Conservation (phyloP, 805 yeast genomes). For the Sugiyamaella boreocaroliniensis region DNA sequence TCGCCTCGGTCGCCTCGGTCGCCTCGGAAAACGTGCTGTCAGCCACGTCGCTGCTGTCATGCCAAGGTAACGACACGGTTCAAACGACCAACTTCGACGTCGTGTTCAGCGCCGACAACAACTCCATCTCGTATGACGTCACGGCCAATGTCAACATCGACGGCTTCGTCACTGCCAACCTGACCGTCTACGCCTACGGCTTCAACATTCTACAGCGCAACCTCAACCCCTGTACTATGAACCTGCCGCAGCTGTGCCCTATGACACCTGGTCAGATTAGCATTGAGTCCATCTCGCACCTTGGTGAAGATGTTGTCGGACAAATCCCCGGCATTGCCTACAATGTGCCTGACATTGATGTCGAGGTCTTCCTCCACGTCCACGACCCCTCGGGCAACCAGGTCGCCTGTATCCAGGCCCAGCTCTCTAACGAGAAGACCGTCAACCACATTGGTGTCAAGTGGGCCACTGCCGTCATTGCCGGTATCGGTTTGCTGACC, state of each 20-base stretch:
- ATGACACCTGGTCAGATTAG: conserved; percentile 74
- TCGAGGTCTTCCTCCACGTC: conserved; percentile 55
- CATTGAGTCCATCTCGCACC: conserved; percentile 60
- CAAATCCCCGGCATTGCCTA: conserved; percentile 80
- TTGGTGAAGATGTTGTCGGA: conserved; percentile 40
- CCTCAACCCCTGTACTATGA: conserved; percentile 53
- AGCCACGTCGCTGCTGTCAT: conserved; percentile 78
- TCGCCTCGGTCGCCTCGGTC: neutral
- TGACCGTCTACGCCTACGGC: conserved; percentile 81
- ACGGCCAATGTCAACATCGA: conserved; percentile 62
- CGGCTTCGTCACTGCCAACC: conserved; percentile 60
- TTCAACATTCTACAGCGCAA: conserved; percentile 53
- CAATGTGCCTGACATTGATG: conserved; percentile 81
- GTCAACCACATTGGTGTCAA: conserved; percentile 74
- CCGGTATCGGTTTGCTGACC: conserved; percentile 77
- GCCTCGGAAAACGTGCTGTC: conserved; percentile 33
- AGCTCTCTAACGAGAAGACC: conserved; percentile 69
- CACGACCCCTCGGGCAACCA: conserved; percentile 34
- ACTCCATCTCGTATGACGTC: conserved; percentile 60
- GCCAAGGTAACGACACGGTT: conserved; percentile 70
- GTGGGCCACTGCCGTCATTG: conserved; percentile 90
- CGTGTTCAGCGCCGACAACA: conserved; percentile 62
- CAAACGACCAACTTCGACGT: conserved; percentile 72
- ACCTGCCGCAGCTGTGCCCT: conserved; percentile 68
- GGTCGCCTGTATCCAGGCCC: conserved; percentile 70